Evolutionary conservation across 805 yeast species (phyloP).

Genomic region (Barnettozyma siamensis): DNA sequence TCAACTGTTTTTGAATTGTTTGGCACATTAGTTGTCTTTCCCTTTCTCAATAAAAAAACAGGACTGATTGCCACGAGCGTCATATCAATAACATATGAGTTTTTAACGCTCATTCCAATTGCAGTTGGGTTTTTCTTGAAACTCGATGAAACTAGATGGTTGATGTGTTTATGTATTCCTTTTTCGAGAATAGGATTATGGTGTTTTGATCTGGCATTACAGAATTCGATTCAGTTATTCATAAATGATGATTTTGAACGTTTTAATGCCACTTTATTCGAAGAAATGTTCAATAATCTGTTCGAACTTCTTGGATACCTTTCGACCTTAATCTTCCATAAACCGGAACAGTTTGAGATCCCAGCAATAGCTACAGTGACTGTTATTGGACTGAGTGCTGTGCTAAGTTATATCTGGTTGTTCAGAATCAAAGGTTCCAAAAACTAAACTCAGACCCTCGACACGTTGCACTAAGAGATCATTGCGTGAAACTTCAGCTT

Average conservation of each 20-base stretch:
- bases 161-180: slow-evolving; percentile 22
- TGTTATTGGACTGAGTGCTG: slow-evolving; percentile 8
- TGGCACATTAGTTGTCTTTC: slow-evolving; percentile 29
- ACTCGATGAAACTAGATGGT: slow-evolving; percentile 15
- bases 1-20: slow-evolving; percentile 30
- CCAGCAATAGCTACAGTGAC: slow-evolving; percentile 23
- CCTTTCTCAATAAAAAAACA: slow-evolving; percentile 18
- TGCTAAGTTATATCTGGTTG: slow-evolving; percentile 8
- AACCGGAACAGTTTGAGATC: slow-evolving; percentile 25
- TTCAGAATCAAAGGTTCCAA: background rate
- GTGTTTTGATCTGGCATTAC: slow-evolving; percentile 36
- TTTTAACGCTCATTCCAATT: slow-evolving; percentile 25
- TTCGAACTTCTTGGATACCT: slow-evolving; percentile 27
- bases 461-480: too few relatives aligned
- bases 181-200: slow-evolving; percentile 35
- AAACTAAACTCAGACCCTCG: too few relatives aligned
- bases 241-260: slow-evolving; percentile 27
- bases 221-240: slow-evolving; percentile 29
- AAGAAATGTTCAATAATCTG: slow-evolving; percentile 27
- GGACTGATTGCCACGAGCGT: slow-evolving; percentile 29
- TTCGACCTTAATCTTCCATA: slow-evolving; percentile 26
- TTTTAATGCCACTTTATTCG: slow-evolving; percentile 30
- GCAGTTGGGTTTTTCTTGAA: slow-evolving; percentile 14
- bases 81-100: slow-evolving; percentile 26
- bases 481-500: too few relatives aligned